Conservation (phyloP, 495 filamentous ascomycete species). For the Penicillium nucicola region DNA sequence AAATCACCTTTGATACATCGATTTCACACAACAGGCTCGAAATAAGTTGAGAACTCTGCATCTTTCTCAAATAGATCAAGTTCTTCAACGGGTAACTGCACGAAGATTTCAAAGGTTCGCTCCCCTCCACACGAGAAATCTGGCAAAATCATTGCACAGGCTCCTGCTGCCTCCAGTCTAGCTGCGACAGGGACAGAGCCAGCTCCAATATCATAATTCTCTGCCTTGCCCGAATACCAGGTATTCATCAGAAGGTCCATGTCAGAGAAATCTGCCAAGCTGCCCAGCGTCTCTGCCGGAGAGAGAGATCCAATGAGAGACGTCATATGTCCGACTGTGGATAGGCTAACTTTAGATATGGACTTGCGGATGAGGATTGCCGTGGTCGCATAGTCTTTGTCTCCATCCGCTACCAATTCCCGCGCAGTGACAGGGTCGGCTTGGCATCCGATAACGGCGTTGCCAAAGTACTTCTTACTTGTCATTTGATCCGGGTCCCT, state of each 20-base stretch:
- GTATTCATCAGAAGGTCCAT: slow-evolving; percentile 26
- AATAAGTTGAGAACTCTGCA: slow-evolving; percentile 20
- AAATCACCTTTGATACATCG: too few species aligned
- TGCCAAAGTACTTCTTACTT: slow-evolving; percentile 23
- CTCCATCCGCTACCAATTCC: slow-evolving; percentile 4
- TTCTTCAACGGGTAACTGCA: slow-evolving; percentile 15
- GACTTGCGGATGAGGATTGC: slow-evolving; percentile 21
- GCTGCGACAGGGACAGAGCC: slow-evolving; percentile 12
- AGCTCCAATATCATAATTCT: slow-evolving; percentile 21
- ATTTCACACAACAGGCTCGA: slow-evolving; percentile 8
- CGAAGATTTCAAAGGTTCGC: slow-evolving; percentile 17
- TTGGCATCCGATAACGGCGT: slow-evolving; percentile 15
- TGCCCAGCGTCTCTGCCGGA: slow-evolving; percentile 13
- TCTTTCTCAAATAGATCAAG: slow-evolving; percentile 16
- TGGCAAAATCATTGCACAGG: slow-evolving; percentile 17
- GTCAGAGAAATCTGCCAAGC: slow-evolving; percentile 14
- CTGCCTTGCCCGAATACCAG: slow-evolving; percentile 21
- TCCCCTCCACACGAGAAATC: slow-evolving; percentile 12
- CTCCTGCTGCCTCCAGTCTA: slow-evolving; percentile 8
- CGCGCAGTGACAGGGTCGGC: slow-evolving; percentile 12
- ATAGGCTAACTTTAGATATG: slow-evolving; percentile 4
- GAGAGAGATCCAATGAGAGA: slow-evolving; percentile 13
- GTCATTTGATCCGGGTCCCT: slow-evolving; percentile 17
- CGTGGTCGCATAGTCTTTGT: slow-evolving; percentile 11
- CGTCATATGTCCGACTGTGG: slow-evolving; percentile 12